phyloP scores from a whole-genome alignment of 257 asterid species.

The Paulownia fortunei region DNA sequence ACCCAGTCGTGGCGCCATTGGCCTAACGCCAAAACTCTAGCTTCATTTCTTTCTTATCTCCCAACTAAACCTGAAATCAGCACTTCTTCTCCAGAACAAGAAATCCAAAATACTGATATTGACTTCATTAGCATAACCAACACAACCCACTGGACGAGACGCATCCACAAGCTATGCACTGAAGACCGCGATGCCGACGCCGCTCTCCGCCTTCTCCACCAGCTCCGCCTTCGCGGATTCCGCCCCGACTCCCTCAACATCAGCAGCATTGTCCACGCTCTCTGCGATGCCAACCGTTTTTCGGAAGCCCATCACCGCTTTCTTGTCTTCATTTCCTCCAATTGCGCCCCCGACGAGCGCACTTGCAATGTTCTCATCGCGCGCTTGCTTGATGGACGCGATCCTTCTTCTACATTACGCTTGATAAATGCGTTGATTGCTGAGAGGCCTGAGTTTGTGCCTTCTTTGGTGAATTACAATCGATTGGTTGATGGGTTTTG shows the following conservation, averaged over 20 bases:
- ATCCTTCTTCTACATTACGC: constrained; percentile 51
- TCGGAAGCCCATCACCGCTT: constrained; percentile 71
- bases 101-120: not conserved
- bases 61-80: constrained; percentile 26
- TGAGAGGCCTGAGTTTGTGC: constrained; percentile 79
- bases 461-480: constrained; percentile 77
- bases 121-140: constrained; percentile 38
- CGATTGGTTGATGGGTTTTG: constrained; percentile 80
- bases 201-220: constrained; percentile 67
- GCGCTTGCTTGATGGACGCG: constrained; percentile 61
- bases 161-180: constrained; percentile 75
- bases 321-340: constrained; percentile 41
- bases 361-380: constrained; percentile 86
- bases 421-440: constrained; percentile 51
- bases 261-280: constrained; percentile 77
- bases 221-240: constrained; percentile 57
- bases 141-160: constrained; percentile 60
- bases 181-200: constrained; percentile 55
- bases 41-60: constrained; percentile 35
- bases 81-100: not conserved
- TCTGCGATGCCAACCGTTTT: constrained; percentile 68
- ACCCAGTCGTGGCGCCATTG: constrained; percentile 40
- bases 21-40: constrained; percentile 23
- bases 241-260: constrained; percentile 64
- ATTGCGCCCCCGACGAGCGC: constrained; percentile 72